phyloP scores from a whole-genome alignment of 2,329 filamentous ascomycete species.

The Diaporthe humulicola region DNA sequence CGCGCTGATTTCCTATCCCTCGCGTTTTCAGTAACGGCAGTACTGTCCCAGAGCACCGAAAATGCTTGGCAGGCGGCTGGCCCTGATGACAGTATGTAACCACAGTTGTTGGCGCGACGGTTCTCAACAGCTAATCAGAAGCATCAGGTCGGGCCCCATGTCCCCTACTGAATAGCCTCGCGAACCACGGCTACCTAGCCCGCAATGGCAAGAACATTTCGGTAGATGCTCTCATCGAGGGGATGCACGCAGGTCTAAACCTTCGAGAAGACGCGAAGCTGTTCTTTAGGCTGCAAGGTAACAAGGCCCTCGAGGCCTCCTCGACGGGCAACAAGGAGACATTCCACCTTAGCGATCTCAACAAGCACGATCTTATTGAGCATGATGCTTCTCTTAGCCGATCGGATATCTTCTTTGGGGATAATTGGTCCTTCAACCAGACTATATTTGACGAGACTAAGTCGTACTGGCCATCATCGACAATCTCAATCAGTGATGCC shows the following conservation, averaged over 20 bases:
- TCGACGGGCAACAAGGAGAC: slow-evolving; percentile 12
- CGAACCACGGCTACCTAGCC: slow-evolving; percentile 29
- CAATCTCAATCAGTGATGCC: not conserved
- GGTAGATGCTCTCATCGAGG: slow-evolving; percentile 13
- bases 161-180: slow-evolving; percentile 27
- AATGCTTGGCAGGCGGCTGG: slow-evolving; percentile 2
- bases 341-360: slow-evolving; percentile 20
- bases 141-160: slow-evolving; percentile 10
- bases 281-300: slow-evolving; percentile 16
- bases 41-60: not conserved
- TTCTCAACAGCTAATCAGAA: not conserved
- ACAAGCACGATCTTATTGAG: slow-evolving; percentile 17
- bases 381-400: slow-evolving; percentile 19
- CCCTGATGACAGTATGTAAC: slow-evolving; percentile 4
- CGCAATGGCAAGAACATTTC: slow-evolving; percentile 25
- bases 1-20: not conserved
- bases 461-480: not conserved
- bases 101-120: too few species aligned
- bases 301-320: slow-evolving; percentile 17
- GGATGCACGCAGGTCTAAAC: not conserved
- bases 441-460: slow-evolving; percentile 3
- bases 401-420: slow-evolving; percentile 17
- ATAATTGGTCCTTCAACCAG: slow-evolving; percentile 21
- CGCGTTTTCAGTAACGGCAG: not conserved
- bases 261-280: slow-evolving; percentile 18